These are phyloP conservation scores for Lomentospora prolificans DNA, from an alignment of 2,329 filamentous ascomycete genomes.

Conservation along the genomic window DNA sequence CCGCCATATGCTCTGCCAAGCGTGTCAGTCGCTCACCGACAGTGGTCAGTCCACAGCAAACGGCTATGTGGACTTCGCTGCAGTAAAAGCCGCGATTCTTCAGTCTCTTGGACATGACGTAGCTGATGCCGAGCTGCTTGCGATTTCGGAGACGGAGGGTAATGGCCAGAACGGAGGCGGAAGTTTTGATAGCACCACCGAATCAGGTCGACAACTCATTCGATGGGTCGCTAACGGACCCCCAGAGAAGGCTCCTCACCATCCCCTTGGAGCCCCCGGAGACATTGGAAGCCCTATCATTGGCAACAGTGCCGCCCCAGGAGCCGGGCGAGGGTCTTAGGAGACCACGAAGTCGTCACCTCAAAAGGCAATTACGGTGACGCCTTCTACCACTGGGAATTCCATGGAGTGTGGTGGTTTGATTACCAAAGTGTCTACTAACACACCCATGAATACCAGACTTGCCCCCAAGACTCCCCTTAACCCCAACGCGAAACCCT, in stretches of 20 bases:
- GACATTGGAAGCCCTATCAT: constrained; percentile 57
- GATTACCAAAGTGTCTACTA: neutral
- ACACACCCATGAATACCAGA: neutral
- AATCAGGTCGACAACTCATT: constrained; percentile 31
- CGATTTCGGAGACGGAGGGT: constrained; percentile 86
- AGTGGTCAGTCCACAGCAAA: constrained; percentile 32
- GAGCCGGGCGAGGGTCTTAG: constrained; percentile 3
- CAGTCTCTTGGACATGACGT: constrained; percentile 30
- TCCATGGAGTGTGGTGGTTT: neutral
- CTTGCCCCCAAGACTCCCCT: neutral
- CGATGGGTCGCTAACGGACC: constrained; percentile 46
- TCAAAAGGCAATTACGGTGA: neutral
- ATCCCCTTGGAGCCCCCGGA: constrained; percentile 47
- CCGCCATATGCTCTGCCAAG: constrained; percentile 65
- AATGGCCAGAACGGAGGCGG: constrained; percentile 80
- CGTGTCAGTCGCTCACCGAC: constrained; percentile 55
- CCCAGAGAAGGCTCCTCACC: constrained; percentile 29
- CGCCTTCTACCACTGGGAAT: neutral
- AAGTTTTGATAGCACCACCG: constrained; percentile 61
- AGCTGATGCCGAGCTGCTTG: constrained; percentile 58
- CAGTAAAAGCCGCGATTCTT: constrained; percentile 57
- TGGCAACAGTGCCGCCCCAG: neutral
- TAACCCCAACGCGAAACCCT: neutral
- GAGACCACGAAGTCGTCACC: neutral
- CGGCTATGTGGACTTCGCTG: constrained; percentile 60